These are phyloP conservation scores for Chlorophyllum brunneum DNA, from an alignment of 768 basidiomycete genomes.

Conservation along the genomic window DNA sequence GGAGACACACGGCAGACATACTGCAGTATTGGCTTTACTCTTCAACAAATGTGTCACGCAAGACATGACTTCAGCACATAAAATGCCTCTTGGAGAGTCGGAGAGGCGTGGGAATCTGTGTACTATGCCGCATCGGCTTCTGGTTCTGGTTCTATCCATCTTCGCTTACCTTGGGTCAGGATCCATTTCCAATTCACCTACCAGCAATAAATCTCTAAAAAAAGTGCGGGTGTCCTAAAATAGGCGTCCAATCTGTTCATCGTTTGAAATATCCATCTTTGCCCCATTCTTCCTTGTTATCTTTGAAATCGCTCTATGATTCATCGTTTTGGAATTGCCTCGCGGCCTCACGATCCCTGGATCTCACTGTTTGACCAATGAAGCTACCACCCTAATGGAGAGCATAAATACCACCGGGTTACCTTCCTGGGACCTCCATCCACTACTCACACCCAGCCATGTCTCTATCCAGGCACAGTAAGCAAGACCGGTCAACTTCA, in stretches of 20 bases:
- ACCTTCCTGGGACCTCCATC: no score
- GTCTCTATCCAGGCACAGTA: constrained; percentile 38
- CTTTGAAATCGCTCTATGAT: not conserved
- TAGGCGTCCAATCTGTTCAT: no score
- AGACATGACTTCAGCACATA: no score
- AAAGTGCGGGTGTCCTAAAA: not conserved
- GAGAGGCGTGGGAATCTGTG: no score
- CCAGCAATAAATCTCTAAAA: not conserved
- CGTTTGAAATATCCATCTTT: not conserved
- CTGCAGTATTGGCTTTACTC: no score
- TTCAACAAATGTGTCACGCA: no score
- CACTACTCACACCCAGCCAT: constrained; percentile 15
- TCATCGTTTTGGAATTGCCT: not conserved
- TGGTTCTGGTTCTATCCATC: no score
- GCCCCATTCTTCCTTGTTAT: not conserved
- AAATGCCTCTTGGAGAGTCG: no score
- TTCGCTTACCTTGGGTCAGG: not conserved
- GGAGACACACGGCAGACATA: no score
- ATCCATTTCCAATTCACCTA: not conserved
- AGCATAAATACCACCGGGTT: constrained; percentile 9
- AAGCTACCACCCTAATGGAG: not conserved
- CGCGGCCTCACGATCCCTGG: not conserved
- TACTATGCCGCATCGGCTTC: no score
- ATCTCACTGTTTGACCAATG: not conserved
- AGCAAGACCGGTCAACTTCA: constrained; percentile 4